Percentiles rank a stretch among this genome's conserved stretches.
Evolutionary conservation across 768 basidiomycete genomes (phyloP).

Genomic region (Asterophora parasitica): DNA sequence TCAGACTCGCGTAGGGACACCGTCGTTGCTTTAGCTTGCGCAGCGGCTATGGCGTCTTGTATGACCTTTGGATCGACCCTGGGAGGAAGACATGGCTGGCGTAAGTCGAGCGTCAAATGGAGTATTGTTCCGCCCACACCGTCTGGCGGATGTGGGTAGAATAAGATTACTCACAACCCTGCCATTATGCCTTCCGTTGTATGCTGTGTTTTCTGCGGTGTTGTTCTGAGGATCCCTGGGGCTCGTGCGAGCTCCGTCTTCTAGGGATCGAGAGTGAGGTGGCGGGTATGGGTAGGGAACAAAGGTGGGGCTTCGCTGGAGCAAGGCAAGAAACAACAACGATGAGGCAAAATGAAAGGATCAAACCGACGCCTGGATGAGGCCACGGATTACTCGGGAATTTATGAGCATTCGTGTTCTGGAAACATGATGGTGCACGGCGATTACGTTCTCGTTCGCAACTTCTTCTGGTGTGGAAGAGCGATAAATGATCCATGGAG

Average conservation of each 20-base stretch:
- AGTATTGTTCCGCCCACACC: conserved; percentile 1
- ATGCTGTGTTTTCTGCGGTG: conserved; percentile 1
- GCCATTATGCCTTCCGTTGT: conserved; percentile 6
- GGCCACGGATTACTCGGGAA: conserved; percentile 25
- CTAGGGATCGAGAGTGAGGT: conserved; percentile 1
- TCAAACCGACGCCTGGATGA: conserved; percentile 14
- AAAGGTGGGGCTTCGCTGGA: conserved; percentile 5
- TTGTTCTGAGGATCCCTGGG: neutral
- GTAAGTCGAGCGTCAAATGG: neutral
- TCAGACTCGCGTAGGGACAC: conserved; percentile 17
- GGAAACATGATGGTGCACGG: conserved; percentile 19
- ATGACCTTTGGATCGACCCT: conserved; percentile 24
- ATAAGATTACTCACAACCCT: conserved; percentile 14
- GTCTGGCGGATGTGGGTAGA: neutral
- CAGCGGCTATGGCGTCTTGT: conserved; percentile 21
- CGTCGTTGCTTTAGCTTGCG: conserved; percentile 17
- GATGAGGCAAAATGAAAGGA: conserved; percentile 16
- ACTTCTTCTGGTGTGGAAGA: neutral
- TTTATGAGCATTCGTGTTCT: conserved; percentile 24
- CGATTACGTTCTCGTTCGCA: conserved; percentile 15
- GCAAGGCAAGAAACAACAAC: conserved; percentile 14
- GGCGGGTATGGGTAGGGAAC: neutral
- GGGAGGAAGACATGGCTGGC: conserved; percentile 1
- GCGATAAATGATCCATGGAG: conserved; percentile 5
- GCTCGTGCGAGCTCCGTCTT: conserved; percentile 1